Conservation (phyloP, 1,139 yeast species). For the Yamadazyma dushanensis region DNA sequence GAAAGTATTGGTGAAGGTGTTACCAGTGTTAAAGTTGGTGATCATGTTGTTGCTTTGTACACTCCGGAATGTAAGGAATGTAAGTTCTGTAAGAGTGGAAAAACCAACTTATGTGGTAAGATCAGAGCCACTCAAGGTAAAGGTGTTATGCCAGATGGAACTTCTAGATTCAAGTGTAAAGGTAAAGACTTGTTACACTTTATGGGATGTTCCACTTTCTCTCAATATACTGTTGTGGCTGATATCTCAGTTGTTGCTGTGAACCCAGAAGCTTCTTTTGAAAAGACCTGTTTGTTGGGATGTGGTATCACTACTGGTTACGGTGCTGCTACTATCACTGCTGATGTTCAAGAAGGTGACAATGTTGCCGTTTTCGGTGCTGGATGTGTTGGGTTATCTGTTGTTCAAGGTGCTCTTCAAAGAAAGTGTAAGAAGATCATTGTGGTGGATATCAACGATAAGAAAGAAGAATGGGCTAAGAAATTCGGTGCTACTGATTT, state of each 20-base stretch:
- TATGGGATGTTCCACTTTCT: constrained; percentile 97
- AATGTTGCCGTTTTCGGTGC: constrained; percentile 96
- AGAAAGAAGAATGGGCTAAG: constrained; percentile 80
- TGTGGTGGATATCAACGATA: constrained; percentile 83
- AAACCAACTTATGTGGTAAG: constrained; percentile 90
- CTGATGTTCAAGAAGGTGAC: constrained; percentile 88
- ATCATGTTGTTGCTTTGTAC: constrained; percentile 86
- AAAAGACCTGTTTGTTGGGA: constrained; percentile 88
- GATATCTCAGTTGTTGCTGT: constrained; percentile 97
- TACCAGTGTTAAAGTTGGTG: constrained; percentile 81
- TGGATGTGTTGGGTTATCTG: constrained; percentile 95
- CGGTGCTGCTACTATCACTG: constrained; percentile 96
- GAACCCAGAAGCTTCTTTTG: constrained; percentile 78
- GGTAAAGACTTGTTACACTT: constrained; percentile 86
- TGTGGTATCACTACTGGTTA: constrained; percentile 99
- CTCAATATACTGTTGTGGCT: constrained; percentile 96
- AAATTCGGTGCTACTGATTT: constrained; percentile 96
- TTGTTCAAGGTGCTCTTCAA: constrained; percentile 88
- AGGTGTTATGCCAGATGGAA: constrained; percentile 76
- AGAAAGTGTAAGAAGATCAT: constrained; percentile 82
- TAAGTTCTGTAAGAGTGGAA: constrained; percentile 92
- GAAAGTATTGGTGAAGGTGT: constrained; percentile 94
- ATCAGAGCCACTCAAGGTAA: constrained; percentile 61
- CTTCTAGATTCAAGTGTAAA: constrained; percentile 78
- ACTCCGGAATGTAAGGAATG: constrained; percentile 96